Evolutionary conservation across 768 basidiomycete genomes (phyloP).

Genomic region (Boletus subparvulus): DNA sequence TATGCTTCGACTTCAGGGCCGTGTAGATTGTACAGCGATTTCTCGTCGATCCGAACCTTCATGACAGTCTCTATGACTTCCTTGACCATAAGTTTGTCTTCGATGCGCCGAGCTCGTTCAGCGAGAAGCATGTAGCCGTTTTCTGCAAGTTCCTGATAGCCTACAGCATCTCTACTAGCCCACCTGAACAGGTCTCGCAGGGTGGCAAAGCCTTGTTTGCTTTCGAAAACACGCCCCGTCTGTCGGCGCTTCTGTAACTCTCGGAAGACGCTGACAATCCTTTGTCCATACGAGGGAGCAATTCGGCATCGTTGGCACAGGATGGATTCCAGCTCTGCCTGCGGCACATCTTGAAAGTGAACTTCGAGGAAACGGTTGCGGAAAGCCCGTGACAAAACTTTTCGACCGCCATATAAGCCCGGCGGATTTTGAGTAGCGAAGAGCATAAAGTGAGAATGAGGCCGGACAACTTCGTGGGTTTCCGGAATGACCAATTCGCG

Average conservation of each 20-base stretch:
- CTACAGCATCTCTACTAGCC: constrained; percentile 87
- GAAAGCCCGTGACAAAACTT: constrained; percentile 93
- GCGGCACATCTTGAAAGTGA: constrained; percentile 95
- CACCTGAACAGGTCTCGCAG: constrained; percentile 96
- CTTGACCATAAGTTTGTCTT: constrained; percentile 88
- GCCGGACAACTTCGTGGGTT: constrained; percentile 90
- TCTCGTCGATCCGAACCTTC: constrained; percentile 81
- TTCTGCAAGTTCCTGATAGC: constrained; percentile 90
- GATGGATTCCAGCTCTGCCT: constrained; percentile 89
- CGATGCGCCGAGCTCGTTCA: constrained; percentile 79
- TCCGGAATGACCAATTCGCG: constrained; percentile 94
- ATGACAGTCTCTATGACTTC: constrained; percentile 89
- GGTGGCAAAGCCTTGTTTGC: constrained; percentile 95
- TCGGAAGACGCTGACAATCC: constrained; percentile 88
- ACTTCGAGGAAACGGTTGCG: constrained; percentile 97
- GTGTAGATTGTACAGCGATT: constrained; percentile 60
- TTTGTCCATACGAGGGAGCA: constrained; percentile 89
- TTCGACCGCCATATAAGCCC: constrained; percentile 92
- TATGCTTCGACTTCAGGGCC: constrained; percentile 44
- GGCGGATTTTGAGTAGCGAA: constrained; percentile 99
- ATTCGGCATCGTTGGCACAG: constrained; percentile 91
- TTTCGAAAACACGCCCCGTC: constrained; percentile 90
- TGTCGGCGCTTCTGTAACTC: constrained; percentile 93
- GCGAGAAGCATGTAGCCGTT: constrained; percentile 98
- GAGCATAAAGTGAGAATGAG: constrained; percentile 95